A percentile compares a stretch with the other conserved stretches of the same genome.
Evolutionary conservation across 257 asterid species (phyloP).

Genomic region (Echites panduratus): DNA sequence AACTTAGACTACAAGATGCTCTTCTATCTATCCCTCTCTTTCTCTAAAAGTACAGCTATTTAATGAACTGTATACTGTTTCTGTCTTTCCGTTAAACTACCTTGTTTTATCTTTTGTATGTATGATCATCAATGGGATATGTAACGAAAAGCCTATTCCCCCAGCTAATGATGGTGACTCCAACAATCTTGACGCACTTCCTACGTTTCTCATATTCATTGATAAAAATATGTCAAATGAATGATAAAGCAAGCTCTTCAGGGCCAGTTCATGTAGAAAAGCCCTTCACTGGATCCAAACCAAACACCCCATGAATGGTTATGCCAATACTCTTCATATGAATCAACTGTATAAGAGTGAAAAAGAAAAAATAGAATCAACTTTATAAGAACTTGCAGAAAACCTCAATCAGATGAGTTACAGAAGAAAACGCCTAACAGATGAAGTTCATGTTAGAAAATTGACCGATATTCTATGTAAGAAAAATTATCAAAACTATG

Average conservation of each 20-base stretch:
- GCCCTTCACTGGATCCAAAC: conserved; percentile 27
- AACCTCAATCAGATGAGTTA: background rate
- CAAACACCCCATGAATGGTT: conserved; percentile 16
- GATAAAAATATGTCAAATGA: background rate
- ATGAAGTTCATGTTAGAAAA: background rate
- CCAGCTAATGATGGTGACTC: background rate
- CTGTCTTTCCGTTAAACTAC: background rate
- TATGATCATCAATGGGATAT: background rate
- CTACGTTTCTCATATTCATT: too few species aligned
- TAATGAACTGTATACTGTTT: background rate
- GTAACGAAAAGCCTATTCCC: background rate
- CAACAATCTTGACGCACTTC: background rate
- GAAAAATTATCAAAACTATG: background rate
- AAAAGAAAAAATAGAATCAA: too few species aligned
- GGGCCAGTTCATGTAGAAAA: conserved; percentile 21
- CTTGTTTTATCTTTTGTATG: background rate
- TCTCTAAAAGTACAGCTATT: background rate
- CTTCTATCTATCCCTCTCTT: too few species aligned
- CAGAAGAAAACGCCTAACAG: background rate
- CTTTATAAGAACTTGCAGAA: background rate
- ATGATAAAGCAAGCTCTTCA: background rate
- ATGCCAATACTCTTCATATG: conserved; percentile 3
- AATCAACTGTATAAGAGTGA: background rate
- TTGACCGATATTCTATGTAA: background rate
- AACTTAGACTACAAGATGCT: background rate